These are phyloP conservation scores for Euphorbia lathyris DNA, from an alignment of 345 rosid genomes.

Conservation along the genomic window DNA sequence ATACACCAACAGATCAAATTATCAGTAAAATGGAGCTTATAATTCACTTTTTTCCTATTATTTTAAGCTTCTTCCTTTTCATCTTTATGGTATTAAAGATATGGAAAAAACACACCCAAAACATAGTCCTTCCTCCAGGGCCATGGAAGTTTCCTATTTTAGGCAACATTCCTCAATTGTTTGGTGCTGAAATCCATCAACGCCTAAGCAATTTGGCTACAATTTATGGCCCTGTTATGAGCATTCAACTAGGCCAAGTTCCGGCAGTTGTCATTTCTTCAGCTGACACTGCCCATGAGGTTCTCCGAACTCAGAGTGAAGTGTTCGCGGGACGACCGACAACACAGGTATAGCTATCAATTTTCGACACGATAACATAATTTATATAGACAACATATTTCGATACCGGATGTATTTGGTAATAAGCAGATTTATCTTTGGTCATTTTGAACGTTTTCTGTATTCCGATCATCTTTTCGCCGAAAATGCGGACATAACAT, in stretches of 20 bases:
- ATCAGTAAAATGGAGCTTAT: conserved; percentile 2
- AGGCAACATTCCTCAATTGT: background rate
- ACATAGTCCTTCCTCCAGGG: background rate
- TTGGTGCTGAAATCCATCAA: background rate
- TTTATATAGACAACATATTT: no score
- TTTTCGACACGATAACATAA: no score
- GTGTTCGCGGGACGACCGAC: background rate
- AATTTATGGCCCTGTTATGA: background rate
- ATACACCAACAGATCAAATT: no score
- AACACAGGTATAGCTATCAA: no score
- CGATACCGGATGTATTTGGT: no score
- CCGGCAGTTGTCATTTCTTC: background rate
- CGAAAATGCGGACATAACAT: no score
- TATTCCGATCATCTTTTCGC: no score
- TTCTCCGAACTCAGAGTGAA: background rate
- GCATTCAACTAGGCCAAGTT: background rate
- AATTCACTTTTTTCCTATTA: background rate
- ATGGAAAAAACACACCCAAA: background rate
- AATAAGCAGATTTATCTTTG: no score
- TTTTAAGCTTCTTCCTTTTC: background rate
- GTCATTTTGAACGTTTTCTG: no score
- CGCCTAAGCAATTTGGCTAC: background rate
- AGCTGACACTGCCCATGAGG: background rate
- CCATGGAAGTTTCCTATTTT: background rate
- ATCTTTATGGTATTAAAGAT: background rate